These are phyloP conservation scores for Fusarium temperatum DNA, from an alignment of 2,329 filamentous ascomycete species.

Conservation along the genomic window DNA sequence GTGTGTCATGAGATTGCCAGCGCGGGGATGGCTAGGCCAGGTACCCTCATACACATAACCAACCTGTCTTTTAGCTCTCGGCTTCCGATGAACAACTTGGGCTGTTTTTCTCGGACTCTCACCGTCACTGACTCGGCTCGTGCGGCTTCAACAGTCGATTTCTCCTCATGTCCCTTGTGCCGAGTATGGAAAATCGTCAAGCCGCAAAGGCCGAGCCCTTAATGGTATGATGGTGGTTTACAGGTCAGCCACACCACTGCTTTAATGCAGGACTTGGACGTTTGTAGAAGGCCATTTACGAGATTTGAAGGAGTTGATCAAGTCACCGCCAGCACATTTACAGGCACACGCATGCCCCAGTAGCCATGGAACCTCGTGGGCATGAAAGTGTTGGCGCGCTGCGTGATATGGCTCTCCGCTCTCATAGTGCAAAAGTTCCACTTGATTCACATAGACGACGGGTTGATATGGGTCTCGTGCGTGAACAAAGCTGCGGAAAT, in stretches of 20 bases:
- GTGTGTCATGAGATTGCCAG: conserved; percentile 36
- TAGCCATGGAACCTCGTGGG: conserved; percentile 11
- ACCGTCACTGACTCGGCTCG: conserved; percentile 23
- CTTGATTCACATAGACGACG: conserved; percentile 11
- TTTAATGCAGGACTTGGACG: conserved; percentile 20
- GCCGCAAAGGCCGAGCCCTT: conserved; percentile 17
- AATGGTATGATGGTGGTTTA: conserved; percentile 11
- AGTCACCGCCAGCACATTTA: conserved; percentile 9
- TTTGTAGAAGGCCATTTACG: conserved; percentile 31
- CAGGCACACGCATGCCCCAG: neutral
- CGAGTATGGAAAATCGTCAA: conserved; percentile 7
- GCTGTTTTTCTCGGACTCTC: conserved; percentile 19
- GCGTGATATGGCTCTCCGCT: conserved; percentile 31
- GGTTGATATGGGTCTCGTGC: conserved; percentile 25
- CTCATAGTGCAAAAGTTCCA: conserved; percentile 33
- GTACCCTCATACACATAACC: conserved; percentile 4
- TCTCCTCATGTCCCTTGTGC: neutral
- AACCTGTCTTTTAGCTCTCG: conserved; percentile 8
- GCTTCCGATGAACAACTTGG: conserved; percentile 14
- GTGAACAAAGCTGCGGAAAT: conserved; percentile 7
- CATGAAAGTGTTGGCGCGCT: conserved; percentile 1
- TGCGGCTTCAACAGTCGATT: conserved; percentile 23
- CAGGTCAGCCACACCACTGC: conserved; percentile 28
- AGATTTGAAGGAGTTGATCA: neutral
- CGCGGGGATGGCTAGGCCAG: conserved; percentile 12